These are phyloP conservation scores for Phytophthora sp. DNA, from an alignment of 352 stramenopile genomes.

Conservation along the genomic window DNA sequence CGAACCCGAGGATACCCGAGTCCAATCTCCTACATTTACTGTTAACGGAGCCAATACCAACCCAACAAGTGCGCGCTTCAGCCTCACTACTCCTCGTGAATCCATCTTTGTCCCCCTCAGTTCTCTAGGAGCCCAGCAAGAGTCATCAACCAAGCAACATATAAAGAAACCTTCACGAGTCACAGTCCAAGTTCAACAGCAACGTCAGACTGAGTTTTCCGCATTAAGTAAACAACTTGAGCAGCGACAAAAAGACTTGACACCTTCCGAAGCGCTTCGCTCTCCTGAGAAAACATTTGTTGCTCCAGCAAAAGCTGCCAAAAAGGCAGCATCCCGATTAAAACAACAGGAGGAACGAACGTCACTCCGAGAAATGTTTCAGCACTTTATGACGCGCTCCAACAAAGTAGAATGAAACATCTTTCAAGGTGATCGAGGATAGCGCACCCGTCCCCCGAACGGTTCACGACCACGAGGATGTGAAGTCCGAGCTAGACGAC, in stretches of 20 bases:
- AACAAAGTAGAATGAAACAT: background rate
- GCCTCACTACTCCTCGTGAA: constrained; percentile 48
- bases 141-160: background rate
- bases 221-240: constrained; percentile 31
- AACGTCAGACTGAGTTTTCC: constrained; percentile 50
- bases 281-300: constrained; percentile 22
- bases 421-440: constrained; percentile 29
- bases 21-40: background rate
- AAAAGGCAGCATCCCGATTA: constrained; percentile 13
- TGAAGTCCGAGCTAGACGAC: constrained; percentile 46
- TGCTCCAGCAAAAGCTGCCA: constrained; percentile 8
- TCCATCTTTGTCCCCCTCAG: constrained; percentile 53
- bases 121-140: constrained; percentile 16
- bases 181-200: constrained; percentile 47
- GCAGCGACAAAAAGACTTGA: constrained; percentile 14
- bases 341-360: constrained; percentile 29
- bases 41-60: constrained; percentile 22
- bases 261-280: constrained; percentile 12
- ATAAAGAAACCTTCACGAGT: constrained; percentile 26
- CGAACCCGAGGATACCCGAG: background rate
- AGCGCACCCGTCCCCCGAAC: constrained; percentile 56
- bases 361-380: constrained; percentile 32
- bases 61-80: constrained; percentile 23
- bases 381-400: constrained; percentile 31
- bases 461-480: constrained; percentile 51